Base-by-base conservation (phyloP, 148 eudicot genomes). In the Heliamphora exappendiculata region DNA sequence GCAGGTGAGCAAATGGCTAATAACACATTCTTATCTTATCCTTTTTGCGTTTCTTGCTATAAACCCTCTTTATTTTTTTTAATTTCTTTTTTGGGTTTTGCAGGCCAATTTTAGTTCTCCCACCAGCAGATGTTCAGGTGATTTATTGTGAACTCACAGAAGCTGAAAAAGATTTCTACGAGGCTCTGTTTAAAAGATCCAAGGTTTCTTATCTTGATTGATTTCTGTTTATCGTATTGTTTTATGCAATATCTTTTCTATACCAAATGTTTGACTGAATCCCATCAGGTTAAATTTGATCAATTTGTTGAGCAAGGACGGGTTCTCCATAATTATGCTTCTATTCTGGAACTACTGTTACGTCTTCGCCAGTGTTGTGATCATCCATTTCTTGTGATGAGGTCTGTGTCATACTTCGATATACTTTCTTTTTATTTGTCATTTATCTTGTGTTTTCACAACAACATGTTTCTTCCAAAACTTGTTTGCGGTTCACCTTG, bases 301-400 rank as follows among this genome's bases (percentile, higher is more conserved):
- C 92, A 88, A 76, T 95, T 92, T 85, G 97, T 95, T 71, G 97
- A 88, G 87, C 96, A 95, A 92, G 99, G 99, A 50, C 85, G 93
- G 68, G 96, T 95, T 63, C 90, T 95, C 81, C 96, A 95, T 78
- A 95, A 95, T 78, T 95, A 92, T 78, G 99, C 99, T 74, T 95
- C 99, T 70, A 95, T 95, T 83, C 79, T 95, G 85, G 99, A 95
- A 81, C 81, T 95, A 31, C 89, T 95, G 19, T 74, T 95, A 79
- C 96, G 99, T 36, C 93, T 95, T 51, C 99, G 99, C 41, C 99
- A 95, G 77, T 95, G 99, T 79, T 95, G 99, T 84, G 99, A 95
- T 68, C 99, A 95, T 76, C 99, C 99, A 28, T 95, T 88, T 81
- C 99, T 95, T 81, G 99, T 95, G 65, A 89, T 95, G 96, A 95